Conservation (phyloP, 2,329 filamentous ascomycete genomes). For the Stemphylium lycopersici region DNA sequence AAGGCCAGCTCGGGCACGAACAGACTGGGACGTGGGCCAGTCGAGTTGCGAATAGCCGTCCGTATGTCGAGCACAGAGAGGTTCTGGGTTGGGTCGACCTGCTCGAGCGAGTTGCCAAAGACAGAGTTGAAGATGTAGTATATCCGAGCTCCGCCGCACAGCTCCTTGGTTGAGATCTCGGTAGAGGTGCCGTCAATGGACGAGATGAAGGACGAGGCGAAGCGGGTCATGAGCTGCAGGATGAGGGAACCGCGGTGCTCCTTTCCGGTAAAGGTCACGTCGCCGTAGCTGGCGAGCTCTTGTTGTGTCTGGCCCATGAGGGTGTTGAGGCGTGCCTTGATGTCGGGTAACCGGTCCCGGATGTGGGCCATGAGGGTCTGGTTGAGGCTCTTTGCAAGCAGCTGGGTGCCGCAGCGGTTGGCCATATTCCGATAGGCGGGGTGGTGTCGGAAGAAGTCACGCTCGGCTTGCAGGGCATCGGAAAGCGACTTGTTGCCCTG, state of each 20-base stretch:
- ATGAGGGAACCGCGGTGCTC: constrained; percentile 96
- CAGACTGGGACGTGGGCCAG: constrained; percentile 89
- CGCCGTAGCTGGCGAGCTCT: constrained; percentile 95
- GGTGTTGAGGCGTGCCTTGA: constrained; percentile 96
- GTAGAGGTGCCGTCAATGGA: constrained; percentile 98
- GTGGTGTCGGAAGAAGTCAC: constrained; percentile 96
- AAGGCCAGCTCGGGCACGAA: constrained; percentile 98
- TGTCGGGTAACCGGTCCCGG: constrained; percentile 91
- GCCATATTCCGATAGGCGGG: constrained; percentile 97
- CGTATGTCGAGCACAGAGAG: constrained; percentile 93
- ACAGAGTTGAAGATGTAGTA: constrained; percentile 99
- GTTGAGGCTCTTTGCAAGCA: constrained; percentile 92
- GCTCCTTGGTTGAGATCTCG: constrained; percentile 97
- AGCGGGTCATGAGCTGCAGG: constrained; percentile 96
- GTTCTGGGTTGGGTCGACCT: constrained; percentile 94
- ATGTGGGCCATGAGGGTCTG: constrained; percentile 96
- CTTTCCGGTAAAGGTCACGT: constrained; percentile 96
- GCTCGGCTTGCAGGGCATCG: constrained; percentile 86
- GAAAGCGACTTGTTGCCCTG: constrained; percentile 93
- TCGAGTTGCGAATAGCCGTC: constrained; percentile 97
- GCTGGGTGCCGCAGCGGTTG: constrained; percentile 89
- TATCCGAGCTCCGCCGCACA: constrained; percentile 91
- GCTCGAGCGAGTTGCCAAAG: constrained; percentile 94
- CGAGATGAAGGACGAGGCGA: constrained; percentile 96
- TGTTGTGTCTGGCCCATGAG: constrained; percentile 99